Percentiles rank a stretch among this genome's conserved stretches.
Evolutionary conservation across 768 basidiomycete genomes (phyloP).

Genomic region (Suillus brevipes): DNA sequence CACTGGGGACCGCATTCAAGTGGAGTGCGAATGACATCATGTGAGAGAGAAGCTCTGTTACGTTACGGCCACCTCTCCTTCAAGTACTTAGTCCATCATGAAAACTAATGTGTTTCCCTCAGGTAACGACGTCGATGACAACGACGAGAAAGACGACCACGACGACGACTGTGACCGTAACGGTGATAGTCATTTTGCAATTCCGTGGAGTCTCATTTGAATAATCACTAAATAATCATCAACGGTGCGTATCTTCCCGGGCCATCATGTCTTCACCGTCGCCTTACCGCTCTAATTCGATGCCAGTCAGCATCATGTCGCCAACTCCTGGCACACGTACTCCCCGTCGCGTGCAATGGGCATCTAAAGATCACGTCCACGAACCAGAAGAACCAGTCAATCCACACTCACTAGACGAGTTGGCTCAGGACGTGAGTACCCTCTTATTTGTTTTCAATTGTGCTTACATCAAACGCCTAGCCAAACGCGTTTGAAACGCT

Average conservation of each 20-base stretch:
- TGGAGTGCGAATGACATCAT: background rate
- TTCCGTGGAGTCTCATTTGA: background rate
- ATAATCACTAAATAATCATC: background rate
- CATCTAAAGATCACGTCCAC: constrained; percentile 29
- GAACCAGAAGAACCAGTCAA: constrained; percentile 4
- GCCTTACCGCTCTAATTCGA: constrained; percentile 11
- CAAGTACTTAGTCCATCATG: background rate
- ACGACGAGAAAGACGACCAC: background rate
- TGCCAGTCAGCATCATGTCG: constrained; percentile 22
- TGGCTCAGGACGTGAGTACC: constrained; percentile 36
- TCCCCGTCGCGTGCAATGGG: constrained; percentile 57
- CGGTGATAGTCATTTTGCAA: background rate
- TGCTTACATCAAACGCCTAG: constrained; percentile 29
- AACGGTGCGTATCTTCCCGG: background rate
- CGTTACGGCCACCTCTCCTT: background rate
- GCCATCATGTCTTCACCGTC: background rate
- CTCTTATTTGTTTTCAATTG: background rate
- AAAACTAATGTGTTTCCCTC: background rate
- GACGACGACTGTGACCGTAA: background rate
- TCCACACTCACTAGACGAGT: constrained; percentile 20
- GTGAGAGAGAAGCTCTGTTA: background rate
- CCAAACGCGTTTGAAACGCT: constrained; percentile 36
- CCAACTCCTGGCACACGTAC: constrained; percentile 38
- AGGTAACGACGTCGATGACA: background rate
- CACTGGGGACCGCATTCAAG: background rate